Base-by-base conservation (phyloP, 441 rosid genomes). In the Arabidopsis hybrid region DNA sequence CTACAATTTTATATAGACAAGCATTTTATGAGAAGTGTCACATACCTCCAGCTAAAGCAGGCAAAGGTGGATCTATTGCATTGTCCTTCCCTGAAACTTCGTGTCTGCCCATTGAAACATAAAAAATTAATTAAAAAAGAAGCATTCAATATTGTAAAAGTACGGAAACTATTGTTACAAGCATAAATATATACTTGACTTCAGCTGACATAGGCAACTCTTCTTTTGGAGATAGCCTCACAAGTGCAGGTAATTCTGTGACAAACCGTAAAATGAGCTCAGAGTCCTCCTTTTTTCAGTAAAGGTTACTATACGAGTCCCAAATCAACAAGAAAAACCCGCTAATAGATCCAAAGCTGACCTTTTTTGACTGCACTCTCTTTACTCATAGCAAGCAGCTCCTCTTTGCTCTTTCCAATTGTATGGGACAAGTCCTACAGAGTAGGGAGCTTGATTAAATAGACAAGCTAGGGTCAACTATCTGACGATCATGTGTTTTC, bases 321-420 rank as follows among this genome's bases (percentile, higher is more conserved):
- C 34, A 45, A 51, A 60, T 34, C 10, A 63, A 38, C 31, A 67
- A 34, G 38, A 42, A 73, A 61, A 59, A 1, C 58, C 51, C 38
- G 40, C 26, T 36, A 65, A 68, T 67, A 17, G 57, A 70, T 43
- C 26, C 46, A 40, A 75, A 66, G 52, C 82, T 64, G 75, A 92
- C 98, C 97, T 82, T 80, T 83, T 81, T 84, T 87, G 69, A 81
- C 85, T 58, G 74, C 85, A 60, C 76, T 74, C 59, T 72, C 86
- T 79, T 86, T 86, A 47, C 91, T 88, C 96, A 92, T 91, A 29
- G 98, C 92, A 79, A 95, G 82, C 71, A 92, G 97, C 83, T 95
- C 98, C 53, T 89, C 92, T 79, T 85, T 87, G 85, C 90, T 88
- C 84, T 92, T 92, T 75, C 95, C 97, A 83, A 72, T 81, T 35